These are phyloP conservation scores for Talaromyces sp. DNA, from an alignment of 2,329 filamentous ascomycete genomes.

Conservation along the genomic window DNA sequence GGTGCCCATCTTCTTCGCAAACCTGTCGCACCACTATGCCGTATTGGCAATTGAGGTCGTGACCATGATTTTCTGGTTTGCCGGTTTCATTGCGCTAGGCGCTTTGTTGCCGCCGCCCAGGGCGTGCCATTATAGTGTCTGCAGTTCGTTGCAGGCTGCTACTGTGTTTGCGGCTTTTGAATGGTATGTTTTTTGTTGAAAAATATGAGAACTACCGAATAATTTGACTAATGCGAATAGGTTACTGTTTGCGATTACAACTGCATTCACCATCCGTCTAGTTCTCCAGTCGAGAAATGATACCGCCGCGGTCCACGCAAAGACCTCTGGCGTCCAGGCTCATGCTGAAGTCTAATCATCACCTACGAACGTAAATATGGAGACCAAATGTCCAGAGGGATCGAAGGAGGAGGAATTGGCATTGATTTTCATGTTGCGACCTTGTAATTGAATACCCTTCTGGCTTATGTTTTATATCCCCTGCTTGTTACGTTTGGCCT, in stretches of 20 bases:
- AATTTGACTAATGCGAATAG: background rate
- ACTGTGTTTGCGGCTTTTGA: conserved; percentile 49
- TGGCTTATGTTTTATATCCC: background rate
- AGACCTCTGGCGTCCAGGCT: conserved; percentile 11
- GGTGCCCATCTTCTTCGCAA: conserved; percentile 60
- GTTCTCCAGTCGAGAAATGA: conserved; percentile 8
- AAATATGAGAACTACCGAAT: background rate
- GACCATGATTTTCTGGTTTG: conserved; percentile 87
- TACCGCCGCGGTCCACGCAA: background rate
- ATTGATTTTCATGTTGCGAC: background rate
- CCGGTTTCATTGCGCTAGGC: conserved; percentile 74
- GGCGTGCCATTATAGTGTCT: conserved; percentile 49
- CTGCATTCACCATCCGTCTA: conserved; percentile 15
- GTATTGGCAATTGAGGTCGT: conserved; percentile 66
- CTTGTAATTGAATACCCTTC: background rate
- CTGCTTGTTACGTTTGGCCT: background rate
- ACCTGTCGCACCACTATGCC: conserved; percentile 60
- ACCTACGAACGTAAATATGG: background rate
- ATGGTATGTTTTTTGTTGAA: conserved; percentile 31
- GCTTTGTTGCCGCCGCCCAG: conserved; percentile 48
- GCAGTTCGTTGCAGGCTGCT: conserved; percentile 56
- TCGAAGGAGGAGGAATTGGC: background rate
- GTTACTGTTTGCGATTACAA: conserved; percentile 16
- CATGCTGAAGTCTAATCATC: conserved; percentile 7
- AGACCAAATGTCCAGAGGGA: too few relatives aligned